Conservation (phyloP, 2,329 filamentous ascomycete species). For the Talaromyces sp. region DNA sequence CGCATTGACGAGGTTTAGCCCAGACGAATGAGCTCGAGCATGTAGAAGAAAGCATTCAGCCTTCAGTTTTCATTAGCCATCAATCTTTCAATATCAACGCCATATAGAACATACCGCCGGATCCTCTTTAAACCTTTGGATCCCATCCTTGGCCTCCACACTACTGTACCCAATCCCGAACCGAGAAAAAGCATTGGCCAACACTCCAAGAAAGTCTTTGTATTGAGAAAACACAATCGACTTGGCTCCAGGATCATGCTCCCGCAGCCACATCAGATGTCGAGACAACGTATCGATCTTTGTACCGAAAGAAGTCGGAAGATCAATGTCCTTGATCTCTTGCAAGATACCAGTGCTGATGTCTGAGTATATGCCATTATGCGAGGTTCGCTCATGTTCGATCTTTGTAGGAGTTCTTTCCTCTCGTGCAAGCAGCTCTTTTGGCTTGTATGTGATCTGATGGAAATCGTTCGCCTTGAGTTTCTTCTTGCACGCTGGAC, state of each 20-base stretch:
- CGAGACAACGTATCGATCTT: conserved; percentile 82
- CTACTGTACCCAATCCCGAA: conserved; percentile 71
- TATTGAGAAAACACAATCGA: conserved; percentile 95
- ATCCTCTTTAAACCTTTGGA: conserved; percentile 73
- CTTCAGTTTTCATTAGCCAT: conserved; percentile 22
- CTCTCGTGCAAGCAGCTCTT: conserved; percentile 66
- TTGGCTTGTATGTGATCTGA: conserved; percentile 78
- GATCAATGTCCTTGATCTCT: conserved; percentile 77
- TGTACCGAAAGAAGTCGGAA: conserved; percentile 73
- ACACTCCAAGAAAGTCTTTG: conserved; percentile 71
- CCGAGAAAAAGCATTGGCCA: conserved; percentile 64
- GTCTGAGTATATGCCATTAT: conserved; percentile 67
- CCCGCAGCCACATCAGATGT: conserved; percentile 80
- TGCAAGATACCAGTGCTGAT: conserved; percentile 68
- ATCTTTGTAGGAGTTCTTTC: conserved; percentile 33
- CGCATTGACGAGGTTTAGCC: conserved; percentile 86
- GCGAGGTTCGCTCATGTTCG: conserved; percentile 30
- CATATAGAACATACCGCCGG: conserved; percentile 44
- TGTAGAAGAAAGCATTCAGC: conserved; percentile 85
- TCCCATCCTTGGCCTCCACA: conserved; percentile 66
- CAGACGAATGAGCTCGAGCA: conserved; percentile 81
- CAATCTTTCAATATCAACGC: neutral
- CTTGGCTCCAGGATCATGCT: conserved; percentile 81
- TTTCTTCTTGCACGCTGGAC: conserved; percentile 76
- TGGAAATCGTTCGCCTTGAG: conserved; percentile 69